Evolutionary conservation across 768 basidiomycete species (phyloP), one percentile per base, ranked within the genome.

Genomic region (Obba rivulosa): DNA sequence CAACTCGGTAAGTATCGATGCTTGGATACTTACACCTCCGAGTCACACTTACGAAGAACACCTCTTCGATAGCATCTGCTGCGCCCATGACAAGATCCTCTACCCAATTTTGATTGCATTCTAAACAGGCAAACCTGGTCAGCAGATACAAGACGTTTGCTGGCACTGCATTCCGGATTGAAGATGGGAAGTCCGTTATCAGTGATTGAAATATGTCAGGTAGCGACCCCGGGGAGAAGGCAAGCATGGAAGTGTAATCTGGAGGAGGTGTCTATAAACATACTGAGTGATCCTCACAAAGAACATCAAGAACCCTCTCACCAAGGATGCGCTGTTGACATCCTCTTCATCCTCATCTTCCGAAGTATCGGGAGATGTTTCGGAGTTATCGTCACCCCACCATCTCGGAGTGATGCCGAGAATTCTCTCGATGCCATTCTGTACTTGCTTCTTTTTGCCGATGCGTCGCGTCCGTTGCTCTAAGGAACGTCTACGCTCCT

Each of bases 81-180:
- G 91, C 91, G 16, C 88, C 88, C 34, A 94, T 80, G 46, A 98
- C 79, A 22, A 99, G 73, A 62, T 96, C 93, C 64, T 95, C 93
- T 21, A 97, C 70, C 89, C 95, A 93, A 1, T 81, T 82, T 54
- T 88, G 82, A 62, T 93, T 92, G 60, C 92, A 92, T n/a, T 80
- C 83, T 23, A 91, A 69, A 55, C 83, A 85, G n/a, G 96, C 96
- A 67, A 95, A 99, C 39, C 93, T 81, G 11, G 92, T 85, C 44
- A 93, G 77, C 69, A 96, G 79, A 66, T 93, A 96, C 42, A 99
- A 69, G 10, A 81, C 81, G 62, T 95, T 97, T 23, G 95, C 96
- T 14, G 96, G 94, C 28, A 92, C 81, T 2, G 85, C 69, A 65
- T 92, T 85, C 43, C 79, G 78, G 41, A 88, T 72, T 17, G 78